phyloP scores from a whole-genome alignment of 495 filamentous ascomycete species.

The Trichoderma gamsii region DNA sequence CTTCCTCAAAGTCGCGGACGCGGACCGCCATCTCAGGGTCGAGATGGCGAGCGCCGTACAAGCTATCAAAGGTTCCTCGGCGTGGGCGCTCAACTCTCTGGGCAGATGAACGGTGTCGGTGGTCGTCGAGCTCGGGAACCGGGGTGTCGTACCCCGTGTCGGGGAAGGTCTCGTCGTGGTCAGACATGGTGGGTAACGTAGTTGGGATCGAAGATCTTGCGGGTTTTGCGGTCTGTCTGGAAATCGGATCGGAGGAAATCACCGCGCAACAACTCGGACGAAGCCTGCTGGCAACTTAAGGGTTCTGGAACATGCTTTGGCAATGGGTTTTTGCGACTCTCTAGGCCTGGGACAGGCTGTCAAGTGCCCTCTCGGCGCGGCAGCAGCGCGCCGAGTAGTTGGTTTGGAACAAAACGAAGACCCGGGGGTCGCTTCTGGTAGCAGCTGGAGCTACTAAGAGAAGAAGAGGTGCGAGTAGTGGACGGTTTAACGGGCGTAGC shows the following conservation, averaged over 20 bases:
- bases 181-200: conserved; percentile 45
- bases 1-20: conserved; percentile 62
- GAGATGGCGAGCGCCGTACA: conserved; percentile 42
- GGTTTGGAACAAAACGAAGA: conserved; percentile 14
- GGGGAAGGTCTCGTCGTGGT: conserved; percentile 42
- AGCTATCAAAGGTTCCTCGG: conserved; percentile 51
- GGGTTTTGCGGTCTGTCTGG: background rate
- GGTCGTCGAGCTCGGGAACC: conserved; percentile 86
- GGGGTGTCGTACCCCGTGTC: conserved; percentile 62
- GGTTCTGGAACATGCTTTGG: conserved; percentile 16
- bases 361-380: conserved; percentile 15
- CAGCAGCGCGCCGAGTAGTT: conserved; percentile 15
- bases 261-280: conserved; percentile 14
- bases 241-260: background rate
- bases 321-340: background rate
- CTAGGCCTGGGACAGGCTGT: background rate
- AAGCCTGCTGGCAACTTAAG: conserved; percentile 15
- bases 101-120: conserved; percentile 67
- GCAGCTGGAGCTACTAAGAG: background rate
- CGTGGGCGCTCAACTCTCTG: conserved; percentile 48
- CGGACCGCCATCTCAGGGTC: conserved; percentile 29
- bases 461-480: background rate
- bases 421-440: conserved; percentile 3
- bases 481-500: background rate
- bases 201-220: background rate